Base-by-base conservation (phyloP, 768 basidiomycete genomes). In the Naganishia onofrii region DNA sequence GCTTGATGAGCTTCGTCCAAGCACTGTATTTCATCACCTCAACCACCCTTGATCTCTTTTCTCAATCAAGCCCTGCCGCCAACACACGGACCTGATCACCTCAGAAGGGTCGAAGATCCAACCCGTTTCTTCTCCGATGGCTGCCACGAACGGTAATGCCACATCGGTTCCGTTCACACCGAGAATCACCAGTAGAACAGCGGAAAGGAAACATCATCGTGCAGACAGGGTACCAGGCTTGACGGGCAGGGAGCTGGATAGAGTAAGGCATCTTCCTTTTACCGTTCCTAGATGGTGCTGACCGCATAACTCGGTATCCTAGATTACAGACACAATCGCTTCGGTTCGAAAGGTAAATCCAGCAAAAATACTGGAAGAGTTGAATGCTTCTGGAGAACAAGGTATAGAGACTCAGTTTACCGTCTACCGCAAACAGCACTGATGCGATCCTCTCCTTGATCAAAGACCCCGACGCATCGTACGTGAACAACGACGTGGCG, bases 291-390 rank as follows among this genome's bases (percentile, higher is more conserved):
- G 13, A 55, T 7, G 54, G 15, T 10, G 42, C 42, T 63, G 42
- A 42, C 26, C 23, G n/a, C 5, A 8, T 1, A 51, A n/a, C 21
- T 28, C 12, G 29, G 8, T 36, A 42, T 17, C 1, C 0, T 23
- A 79, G 77, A 75, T 78, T 32, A 76, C 75, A 21, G 75, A 72
- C 9, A 80, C 77, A 4, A 64, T 80, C 2, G 79, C 79, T 34
- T 77, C 77, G 1, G 76, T 77, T 7, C 66, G 79, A 29, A 77
- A 77, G 55, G 76, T 77, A 23, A 65, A 70, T 28, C 72, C 75
- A 10, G 75, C 72, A 52, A 70, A 68, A 26, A 78, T 80, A 4
- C 32, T 76, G 23, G 76, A 77, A 44, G 79, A 79, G 65, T 57
- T 80, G 38, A 78, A 80, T 34, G 70, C 73, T 29, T 76, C 74